A percentile compares a stretch with the other conserved stretches of the same genome.
Conservation (phyloP, 148 eudicot species). For the Arbutus unedo region DNA sequence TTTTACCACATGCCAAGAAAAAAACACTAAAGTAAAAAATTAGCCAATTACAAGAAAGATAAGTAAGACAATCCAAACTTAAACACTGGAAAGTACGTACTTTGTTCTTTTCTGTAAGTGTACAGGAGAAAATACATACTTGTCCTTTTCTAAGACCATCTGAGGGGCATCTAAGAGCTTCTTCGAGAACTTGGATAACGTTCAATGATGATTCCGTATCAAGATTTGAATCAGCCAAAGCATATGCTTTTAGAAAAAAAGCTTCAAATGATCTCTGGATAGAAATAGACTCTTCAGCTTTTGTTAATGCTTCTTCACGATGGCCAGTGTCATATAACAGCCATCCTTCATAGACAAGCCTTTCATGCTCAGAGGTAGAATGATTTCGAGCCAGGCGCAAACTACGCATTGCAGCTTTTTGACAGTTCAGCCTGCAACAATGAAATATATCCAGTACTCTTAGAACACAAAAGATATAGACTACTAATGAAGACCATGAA, state of each 20-base stretch:
- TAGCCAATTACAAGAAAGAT: not conserved
- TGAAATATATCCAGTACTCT: not conserved
- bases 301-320: conserved; percentile 79
- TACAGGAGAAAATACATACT: conserved; percentile 36
- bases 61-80: not conserved
- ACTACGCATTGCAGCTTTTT: conserved; percentile 87
- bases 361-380: conserved; percentile 72
- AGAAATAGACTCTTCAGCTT: conserved; percentile 78
- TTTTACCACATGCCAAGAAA: too few species aligned
- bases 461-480: not conserved
- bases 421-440: conserved; percentile 65
- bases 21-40: not conserved
- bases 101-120: not conserved
- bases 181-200: conserved; percentile 72
- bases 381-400: conserved; percentile 68
- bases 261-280: conserved; percentile 89
- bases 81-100: not conserved
- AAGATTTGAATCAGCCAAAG: conserved; percentile 79
- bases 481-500: not conserved
- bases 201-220: conserved; percentile 66
- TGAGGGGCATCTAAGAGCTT: conserved; percentile 89
- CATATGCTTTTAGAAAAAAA: conserved; percentile 84
- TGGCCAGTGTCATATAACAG: conserved; percentile 88
- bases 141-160: conserved; percentile 95
- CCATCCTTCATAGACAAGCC: conserved; percentile 90